Evolutionary conservation across 306 rosid genomes (phyloP).

Genomic region (Chamaecrista fasciculata): DNA sequence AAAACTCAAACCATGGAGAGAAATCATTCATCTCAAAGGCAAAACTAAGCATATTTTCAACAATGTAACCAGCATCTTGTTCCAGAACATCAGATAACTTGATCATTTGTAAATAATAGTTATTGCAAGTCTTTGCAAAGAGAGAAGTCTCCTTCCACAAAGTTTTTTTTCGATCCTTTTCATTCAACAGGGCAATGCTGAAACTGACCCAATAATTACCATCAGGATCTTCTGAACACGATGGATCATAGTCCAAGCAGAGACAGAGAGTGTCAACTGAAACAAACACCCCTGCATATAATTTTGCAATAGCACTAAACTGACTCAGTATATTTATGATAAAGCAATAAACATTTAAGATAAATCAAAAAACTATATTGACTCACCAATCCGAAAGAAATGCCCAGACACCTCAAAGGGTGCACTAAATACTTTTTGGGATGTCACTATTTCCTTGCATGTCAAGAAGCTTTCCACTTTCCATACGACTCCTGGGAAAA

Average conservation of each 20-base stretch:
- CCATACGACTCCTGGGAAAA: slow-evolving; percentile 66
- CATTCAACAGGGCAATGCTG: slow-evolving; percentile 63
- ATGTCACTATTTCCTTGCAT: slow-evolving; percentile 61
- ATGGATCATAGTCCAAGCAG: slow-evolving; percentile 62
- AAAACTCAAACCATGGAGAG: slow-evolving; percentile 75
- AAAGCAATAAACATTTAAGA: not conserved
- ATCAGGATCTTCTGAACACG: slow-evolving; percentile 54
- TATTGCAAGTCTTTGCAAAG: slow-evolving; percentile 62
- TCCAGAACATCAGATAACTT: slow-evolving; percentile 70
- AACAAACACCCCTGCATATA: slow-evolving; percentile 53
- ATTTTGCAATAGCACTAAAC: not conserved
- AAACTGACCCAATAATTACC: slow-evolving; percentile 65
- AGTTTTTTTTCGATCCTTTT: slow-evolving; percentile 52
- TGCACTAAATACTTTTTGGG: slow-evolving; percentile 58
- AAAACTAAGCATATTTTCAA: slow-evolving; percentile 53
- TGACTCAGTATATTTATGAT: not conserved
- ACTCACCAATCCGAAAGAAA: slow-evolving; percentile 68
- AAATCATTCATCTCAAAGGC: slow-evolving; percentile 62
- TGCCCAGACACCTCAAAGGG: slow-evolving; percentile 61
- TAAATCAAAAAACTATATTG: not conserved
- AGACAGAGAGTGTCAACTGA: slow-evolving; percentile 59
- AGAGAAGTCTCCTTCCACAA: slow-evolving; percentile 69
- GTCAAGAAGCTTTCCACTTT: slow-evolving; percentile 66
- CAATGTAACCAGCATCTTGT: slow-evolving; percentile 60
- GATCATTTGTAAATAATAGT: slow-evolving; percentile 60